phyloP scores from a whole-genome alignment of 345 rosid species.

The Euphorbia tirucalli region DNA sequence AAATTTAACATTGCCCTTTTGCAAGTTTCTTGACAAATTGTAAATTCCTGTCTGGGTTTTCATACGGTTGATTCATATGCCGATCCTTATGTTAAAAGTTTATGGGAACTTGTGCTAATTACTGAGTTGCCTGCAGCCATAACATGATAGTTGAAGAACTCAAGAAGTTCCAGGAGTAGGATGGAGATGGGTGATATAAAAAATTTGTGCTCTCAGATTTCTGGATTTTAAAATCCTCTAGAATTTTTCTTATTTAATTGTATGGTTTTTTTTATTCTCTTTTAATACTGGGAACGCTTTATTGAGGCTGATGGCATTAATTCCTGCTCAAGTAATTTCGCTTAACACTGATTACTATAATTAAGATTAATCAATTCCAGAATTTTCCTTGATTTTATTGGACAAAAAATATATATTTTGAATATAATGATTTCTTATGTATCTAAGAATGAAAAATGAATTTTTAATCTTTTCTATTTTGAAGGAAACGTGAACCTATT shows the following conservation, averaged over 20 bases:
- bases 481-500: not conserved
- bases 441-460: too few relatives aligned
- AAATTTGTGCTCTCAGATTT: too few relatives aligned
- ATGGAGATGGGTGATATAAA: too few relatives aligned
- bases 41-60: not conserved
- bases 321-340: not conserved
- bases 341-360: not conserved
- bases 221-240: too few relatives aligned
- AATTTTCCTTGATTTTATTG: not conserved
- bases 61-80: not conserved
- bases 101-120: not conserved
- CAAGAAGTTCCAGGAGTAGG: too few relatives aligned
- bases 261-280: not conserved
- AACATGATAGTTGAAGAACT: too few relatives aligned
- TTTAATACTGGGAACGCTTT: not conserved
- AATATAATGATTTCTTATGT: too few relatives aligned
- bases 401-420: not conserved
- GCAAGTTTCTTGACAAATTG: not conserved
- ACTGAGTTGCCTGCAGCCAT: not conserved
- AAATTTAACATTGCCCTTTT: not conserved
- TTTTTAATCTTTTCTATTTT: not conserved
- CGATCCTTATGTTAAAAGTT: not conserved
- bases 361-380: not conserved
- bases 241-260: too few relatives aligned
- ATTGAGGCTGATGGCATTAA: too few relatives aligned